These are phyloP conservation scores for Rhododendron mucronatum DNA, from an alignment of 148 eudicot genomes.

Conservation along the genomic window DNA sequence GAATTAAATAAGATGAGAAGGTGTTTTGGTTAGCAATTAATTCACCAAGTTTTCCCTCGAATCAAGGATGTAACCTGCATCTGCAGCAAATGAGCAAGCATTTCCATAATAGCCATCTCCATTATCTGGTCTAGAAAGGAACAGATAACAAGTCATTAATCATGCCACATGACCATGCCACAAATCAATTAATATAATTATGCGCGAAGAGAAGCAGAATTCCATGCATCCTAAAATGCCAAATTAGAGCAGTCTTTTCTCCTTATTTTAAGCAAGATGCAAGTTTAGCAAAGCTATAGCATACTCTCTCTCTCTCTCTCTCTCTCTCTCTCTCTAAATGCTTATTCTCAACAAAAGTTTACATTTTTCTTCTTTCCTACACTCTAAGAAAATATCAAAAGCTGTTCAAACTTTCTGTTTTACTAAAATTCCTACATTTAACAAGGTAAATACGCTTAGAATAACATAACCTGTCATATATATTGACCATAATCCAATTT, in stretches of 20 bases:
- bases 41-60: neutral
- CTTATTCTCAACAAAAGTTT: no score
- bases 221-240: neutral
- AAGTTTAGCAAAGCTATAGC: neutral
- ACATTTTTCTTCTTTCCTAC: neutral
- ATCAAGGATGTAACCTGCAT: constrained; percentile 41
- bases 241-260: neutral
- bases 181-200: neutral
- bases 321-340: no score
- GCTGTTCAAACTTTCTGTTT: no score
- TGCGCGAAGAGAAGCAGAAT: neutral
- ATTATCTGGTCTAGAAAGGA: constrained; percentile 50
- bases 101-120: constrained; percentile 28
- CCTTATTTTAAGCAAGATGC: neutral
- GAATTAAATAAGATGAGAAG: neutral
- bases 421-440: no score
- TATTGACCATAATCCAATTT: neutral
- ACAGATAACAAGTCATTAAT: neutral
- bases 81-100: constrained; percentile 28
- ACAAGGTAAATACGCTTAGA: no score
- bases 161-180: neutral
- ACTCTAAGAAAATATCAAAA: neutral
- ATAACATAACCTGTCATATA: neutral
- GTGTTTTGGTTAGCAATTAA: neutral
- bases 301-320: neutral